Base-by-base conservation (phyloP, 1,284 basidiomycete genomes). In the Sporisorium exsertum region DNA sequence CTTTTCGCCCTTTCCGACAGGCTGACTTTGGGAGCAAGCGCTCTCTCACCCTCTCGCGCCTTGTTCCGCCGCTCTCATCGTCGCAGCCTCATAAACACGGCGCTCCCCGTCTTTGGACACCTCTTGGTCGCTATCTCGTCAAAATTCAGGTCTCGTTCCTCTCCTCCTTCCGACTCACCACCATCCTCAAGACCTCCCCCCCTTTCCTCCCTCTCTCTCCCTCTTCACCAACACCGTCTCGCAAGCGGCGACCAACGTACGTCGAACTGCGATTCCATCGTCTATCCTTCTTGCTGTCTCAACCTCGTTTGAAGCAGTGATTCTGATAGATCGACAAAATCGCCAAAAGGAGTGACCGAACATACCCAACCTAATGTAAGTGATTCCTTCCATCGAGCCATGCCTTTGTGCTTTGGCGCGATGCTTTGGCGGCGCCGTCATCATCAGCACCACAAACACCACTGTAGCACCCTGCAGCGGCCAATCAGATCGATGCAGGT, bases 21-120 rank as follows among this genome's bases (percentile, higher is more conserved):
- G 35, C 22, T 13, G 33, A 27, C 13, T 37, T 47, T 26, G 47
- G 16, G 46, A 27, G 50, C 29, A 7, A 45, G 32, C 56, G 35
- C 22, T 33, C 49, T 50, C 27, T 16, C 46, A 15, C 43, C 47
- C 22, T 33, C 49, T 50, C 27, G 5, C 46, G 26, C 43, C 47
- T 49, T 16, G 47, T 18, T 40, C 37, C 37, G 9, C 18, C 37
- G n/a, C n/a, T n/a, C 12, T 40, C 37, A 12, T 40, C 40, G 40
- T 20, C 40, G 40, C n/a, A 43, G 52, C 66, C 66, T 70, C 62
- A 70, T 74, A 74, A 74, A 74, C 72, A 74, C 58, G 33, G 24
- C 40, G 27, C 29, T 27, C 10, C 22, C 40, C 27, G 22, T n/a
- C 1, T 22, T 26, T 12, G 47, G 13, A 24, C 49, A 20, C 22